Percentiles rank a stretch among this genome's conserved stretches.
Evolutionary conservation across 495 filamentous ascomycete genomes (phyloP).

Genomic region (Margaritispora aquatica): DNA sequence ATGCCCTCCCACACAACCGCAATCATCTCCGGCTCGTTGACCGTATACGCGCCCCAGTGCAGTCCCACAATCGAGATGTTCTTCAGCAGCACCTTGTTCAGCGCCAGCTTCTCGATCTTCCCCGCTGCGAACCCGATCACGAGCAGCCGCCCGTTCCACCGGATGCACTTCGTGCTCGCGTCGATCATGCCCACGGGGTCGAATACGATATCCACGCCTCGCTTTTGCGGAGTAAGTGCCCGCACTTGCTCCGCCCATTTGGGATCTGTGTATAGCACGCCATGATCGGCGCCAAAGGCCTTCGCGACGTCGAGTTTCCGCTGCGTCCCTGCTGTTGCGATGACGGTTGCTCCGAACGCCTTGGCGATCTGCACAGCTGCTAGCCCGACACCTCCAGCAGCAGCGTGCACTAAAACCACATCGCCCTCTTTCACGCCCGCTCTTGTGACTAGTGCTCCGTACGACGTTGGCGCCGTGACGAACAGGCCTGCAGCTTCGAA

Average conservation of each 20-base stretch:
- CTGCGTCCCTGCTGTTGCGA: slow-evolving; percentile 76
- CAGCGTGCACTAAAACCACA: slow-evolving; percentile 86
- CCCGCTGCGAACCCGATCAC: slow-evolving; percentile 91
- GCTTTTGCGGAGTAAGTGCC: slow-evolving; percentile 61
- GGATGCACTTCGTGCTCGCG: slow-evolving; percentile 74
- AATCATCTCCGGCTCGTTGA: slow-evolving; percentile 64
- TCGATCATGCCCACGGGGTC: slow-evolving; percentile 88
- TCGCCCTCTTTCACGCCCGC: slow-evolving; percentile 74
- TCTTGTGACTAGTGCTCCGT: slow-evolving; percentile 73
- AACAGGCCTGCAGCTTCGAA: slow-evolving; percentile 83
- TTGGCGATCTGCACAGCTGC: slow-evolving; percentile 93
- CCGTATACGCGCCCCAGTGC: slow-evolving; percentile 85
- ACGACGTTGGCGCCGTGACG: slow-evolving; percentile 86
- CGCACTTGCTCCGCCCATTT: slow-evolving; percentile 77
- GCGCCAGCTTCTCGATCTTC: slow-evolving; percentile 81
- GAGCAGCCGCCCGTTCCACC: slow-evolving; percentile 84
- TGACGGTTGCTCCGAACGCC: slow-evolving; percentile 79
- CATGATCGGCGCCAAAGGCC: slow-evolving; percentile 78
- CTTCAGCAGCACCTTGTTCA: slow-evolving; percentile 89
- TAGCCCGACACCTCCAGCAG: slow-evolving; percentile 85
- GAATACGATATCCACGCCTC: slow-evolving; percentile 84
- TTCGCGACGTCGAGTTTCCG: slow-evolving; percentile 74
- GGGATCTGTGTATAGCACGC: slow-evolving; percentile 62
- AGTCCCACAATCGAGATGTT: slow-evolving; percentile 87
- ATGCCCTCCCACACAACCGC: slow-evolving; percentile 75